Evolutionary conservation across 345 rosid species (phyloP).

Genomic region (Populus deltoides): DNA sequence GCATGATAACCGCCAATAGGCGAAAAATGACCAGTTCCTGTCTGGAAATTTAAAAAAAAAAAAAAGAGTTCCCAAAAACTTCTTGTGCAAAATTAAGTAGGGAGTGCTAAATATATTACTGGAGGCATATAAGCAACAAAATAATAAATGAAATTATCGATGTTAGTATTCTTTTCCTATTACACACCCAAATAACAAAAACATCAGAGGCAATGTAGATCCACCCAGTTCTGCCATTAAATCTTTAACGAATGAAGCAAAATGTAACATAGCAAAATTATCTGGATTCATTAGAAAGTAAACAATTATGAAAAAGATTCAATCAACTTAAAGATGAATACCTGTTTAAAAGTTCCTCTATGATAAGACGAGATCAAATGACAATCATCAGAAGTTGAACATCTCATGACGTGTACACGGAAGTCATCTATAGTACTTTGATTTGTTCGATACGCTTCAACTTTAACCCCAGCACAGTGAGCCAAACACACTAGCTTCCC

Average conservation of each 20-base stretch:
- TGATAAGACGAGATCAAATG: conserved; percentile 84
- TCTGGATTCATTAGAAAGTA: neutral
- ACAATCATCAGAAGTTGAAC: conserved; percentile 66
- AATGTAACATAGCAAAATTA: too few species aligned
- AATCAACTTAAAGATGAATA: conserved; percentile 14
- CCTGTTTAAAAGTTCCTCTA: conserved; percentile 70
- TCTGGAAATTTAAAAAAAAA: conserved; percentile 33
- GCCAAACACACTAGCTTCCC: conserved; percentile 90
- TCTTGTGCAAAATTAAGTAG: neutral
- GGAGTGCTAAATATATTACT: conserved; percentile 3
- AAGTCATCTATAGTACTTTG: conserved; percentile 74
- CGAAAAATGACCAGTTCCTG: conserved; percentile 92
- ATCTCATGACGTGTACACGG: conserved; percentile 55
- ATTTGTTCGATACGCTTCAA: conserved; percentile 75
- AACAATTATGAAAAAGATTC: neutral
- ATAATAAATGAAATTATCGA: neutral
- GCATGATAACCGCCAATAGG: conserved; percentile 95
- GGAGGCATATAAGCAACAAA: neutral
- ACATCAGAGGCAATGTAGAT: neutral
- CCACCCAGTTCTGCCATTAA: neutral
- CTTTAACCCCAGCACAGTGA: conserved; percentile 89
- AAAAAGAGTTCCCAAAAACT: neutral
- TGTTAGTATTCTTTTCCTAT: neutral
- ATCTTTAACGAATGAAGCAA: too few species aligned
- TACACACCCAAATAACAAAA: neutral